A percentile compares a stretch with the other conserved stretches of the same genome.
Conservation (phyloP, 169 alveolate genomes). For the Besnoitia besnoiti region DNA sequence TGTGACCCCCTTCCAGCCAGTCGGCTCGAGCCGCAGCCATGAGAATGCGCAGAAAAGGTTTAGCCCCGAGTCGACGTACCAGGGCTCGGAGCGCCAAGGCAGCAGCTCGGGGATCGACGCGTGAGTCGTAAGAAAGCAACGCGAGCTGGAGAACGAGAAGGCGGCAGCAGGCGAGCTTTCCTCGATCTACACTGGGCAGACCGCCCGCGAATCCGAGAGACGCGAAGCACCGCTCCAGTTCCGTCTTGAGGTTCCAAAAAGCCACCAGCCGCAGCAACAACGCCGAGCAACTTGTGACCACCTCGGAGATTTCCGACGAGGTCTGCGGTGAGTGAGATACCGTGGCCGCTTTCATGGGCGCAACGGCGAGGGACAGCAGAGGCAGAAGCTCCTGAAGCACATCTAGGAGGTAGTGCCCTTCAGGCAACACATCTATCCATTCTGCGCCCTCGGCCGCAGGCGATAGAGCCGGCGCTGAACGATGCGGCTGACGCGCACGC, state of each 20-base stretch:
- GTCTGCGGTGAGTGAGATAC: no score
- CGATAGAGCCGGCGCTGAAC: no score
- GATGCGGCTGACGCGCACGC: not conserved
- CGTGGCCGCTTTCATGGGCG: not conserved
- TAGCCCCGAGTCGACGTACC: not conserved
- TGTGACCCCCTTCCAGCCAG: no score
- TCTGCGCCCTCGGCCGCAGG: no score
- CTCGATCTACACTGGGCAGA: not conserved
- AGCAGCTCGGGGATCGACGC: not conserved
- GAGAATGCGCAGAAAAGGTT: no score
- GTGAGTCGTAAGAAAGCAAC: not conserved
- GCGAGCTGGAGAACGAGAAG: not conserved
- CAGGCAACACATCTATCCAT: no score
- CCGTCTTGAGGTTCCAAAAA: not conserved
- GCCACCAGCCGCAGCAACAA: not conserved
- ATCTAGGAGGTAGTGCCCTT: not conserved
- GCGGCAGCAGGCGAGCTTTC: not conserved
- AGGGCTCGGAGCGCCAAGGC: slow-evolving; percentile 10
- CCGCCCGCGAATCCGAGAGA: no score
- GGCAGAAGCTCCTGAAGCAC: not conserved
- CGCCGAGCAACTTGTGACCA: not conserved
- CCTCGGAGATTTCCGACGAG: not conserved
- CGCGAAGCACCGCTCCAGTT: not conserved
- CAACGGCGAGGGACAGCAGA: not conserved
- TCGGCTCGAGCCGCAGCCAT: no score